phyloP scores from a whole-genome alignment of 257 asterid genomes.

The Avicennia marina region DNA sequence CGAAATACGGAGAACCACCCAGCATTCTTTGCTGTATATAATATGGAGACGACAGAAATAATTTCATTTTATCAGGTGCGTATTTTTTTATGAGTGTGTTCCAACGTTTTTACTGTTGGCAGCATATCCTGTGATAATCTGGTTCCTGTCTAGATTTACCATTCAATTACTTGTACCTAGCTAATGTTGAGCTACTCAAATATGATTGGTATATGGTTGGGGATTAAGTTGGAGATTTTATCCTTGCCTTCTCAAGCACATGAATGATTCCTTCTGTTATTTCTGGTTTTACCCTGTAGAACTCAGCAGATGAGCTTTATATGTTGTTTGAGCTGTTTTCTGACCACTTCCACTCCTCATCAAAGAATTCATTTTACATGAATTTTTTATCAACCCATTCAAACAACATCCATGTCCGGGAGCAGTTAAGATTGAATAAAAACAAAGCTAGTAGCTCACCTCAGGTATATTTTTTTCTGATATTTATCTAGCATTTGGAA shows the following conservation, averaged over 20 bases:
- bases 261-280: too few species aligned
- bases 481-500: not conserved
- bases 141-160: too few species aligned
- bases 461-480: constrained; percentile 49
- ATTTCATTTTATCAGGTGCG: constrained; percentile 84
- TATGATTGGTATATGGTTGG: constrained; percentile 9
- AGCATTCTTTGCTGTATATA: constrained; percentile 90
- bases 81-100: not conserved
- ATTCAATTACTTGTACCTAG: too few species aligned
- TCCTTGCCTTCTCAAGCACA: constrained; percentile 10
- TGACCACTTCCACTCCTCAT: constrained; percentile 59
- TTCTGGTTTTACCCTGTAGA: constrained; percentile 40
- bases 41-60: constrained; percentile 93
- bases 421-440: too few species aligned
- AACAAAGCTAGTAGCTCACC: constrained; percentile 70
- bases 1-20: not conserved
- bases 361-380: constrained; percentile 51
- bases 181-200: not conserved
- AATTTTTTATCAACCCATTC: constrained; percentile 77
- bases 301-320: constrained; percentile 88
- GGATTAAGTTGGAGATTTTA: not conserved
- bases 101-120: not conserved
- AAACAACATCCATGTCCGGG: constrained; percentile 70
- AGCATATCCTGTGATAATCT: not conserved
- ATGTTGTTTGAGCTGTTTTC: constrained; percentile 73